These are phyloP conservation scores for Escallonia rubra DNA, from an alignment of 129 eudicot species.

Conservation along the genomic window DNA sequence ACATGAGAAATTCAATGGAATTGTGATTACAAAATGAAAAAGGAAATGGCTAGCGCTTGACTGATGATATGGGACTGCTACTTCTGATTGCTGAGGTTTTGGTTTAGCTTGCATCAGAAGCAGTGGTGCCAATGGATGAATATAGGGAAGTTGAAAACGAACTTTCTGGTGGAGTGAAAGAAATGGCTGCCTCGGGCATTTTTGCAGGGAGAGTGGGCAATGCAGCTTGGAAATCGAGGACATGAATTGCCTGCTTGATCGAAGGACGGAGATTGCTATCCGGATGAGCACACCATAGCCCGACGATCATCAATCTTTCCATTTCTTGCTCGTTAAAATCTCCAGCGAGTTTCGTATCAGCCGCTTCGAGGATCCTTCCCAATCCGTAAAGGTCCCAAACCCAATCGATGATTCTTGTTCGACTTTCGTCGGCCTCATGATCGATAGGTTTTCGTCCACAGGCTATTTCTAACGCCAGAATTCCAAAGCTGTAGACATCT, in stretches of 20 bases:
- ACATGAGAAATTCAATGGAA: too few species aligned
- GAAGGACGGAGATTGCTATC: background rate
- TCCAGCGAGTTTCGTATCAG: background rate
- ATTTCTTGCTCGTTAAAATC: background rate
- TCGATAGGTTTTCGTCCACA: background rate
- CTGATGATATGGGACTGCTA: too few species aligned
- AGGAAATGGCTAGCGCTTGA: too few species aligned
- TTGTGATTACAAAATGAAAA: too few species aligned
- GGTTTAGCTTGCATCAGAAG: too few species aligned
- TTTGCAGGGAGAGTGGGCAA: background rate
- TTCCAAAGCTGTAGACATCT: constrained; percentile 38
- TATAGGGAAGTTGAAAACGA: background rate
- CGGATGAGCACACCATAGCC: constrained; percentile 11
- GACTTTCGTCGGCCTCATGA: background rate
- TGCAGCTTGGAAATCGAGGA: constrained; percentile 2
- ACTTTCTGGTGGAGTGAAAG: constrained; percentile 1
- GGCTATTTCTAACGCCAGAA: constrained; percentile 15
- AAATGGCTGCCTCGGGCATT: background rate
- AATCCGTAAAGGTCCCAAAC: constrained; percentile 2
- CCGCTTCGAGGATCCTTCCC: background rate
- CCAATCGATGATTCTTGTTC: background rate
- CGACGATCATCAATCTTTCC: constrained; percentile 1
- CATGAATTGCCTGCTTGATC: background rate
- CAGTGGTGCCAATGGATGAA: too few species aligned
- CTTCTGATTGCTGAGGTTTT: too few species aligned